A percentile compares a stretch with the other conserved stretches of the same genome.
Evolutionary conservation across 108 stramenopile species (phyloP).

Genomic region (Nannochloropsis gaditana): DNA sequence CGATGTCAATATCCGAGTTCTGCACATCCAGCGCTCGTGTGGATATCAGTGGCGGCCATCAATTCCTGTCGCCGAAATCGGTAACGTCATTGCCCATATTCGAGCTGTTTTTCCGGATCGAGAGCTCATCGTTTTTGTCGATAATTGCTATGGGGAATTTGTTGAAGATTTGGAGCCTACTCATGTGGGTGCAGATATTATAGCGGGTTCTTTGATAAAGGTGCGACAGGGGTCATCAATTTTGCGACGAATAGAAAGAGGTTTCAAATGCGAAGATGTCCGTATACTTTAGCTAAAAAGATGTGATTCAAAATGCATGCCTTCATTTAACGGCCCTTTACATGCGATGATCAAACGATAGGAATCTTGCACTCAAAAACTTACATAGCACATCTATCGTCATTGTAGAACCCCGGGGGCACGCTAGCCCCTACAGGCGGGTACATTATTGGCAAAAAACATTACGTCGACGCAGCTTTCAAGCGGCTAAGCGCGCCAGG

Average conservation of each 20-base stretch:
- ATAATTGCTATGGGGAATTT: slow-evolving; percentile 56
- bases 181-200: slow-evolving; percentile 48
- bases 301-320: too few species aligned
- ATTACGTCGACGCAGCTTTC: slow-evolving; percentile 40
- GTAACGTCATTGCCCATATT: slow-evolving; percentile 28
- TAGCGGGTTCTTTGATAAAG: slow-evolving; percentile 53
- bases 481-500: slow-evolving; percentile 43
- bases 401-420: slow-evolving; percentile 48
- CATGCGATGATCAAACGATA: too few species aligned
- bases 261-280: too few species aligned
- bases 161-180: slow-evolving; percentile 51
- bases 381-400: background rate
- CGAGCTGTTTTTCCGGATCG: slow-evolving; percentile 24
- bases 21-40: slow-evolving; percentile 50
- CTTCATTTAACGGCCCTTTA: too few species aligned
- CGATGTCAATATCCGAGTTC: background rate
- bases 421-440: slow-evolving; percentile 46
- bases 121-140: slow-evolving; percentile 44
- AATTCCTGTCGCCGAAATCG: slow-evolving; percentile 42
- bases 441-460: slow-evolving; percentile 41
- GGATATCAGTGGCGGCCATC: slow-evolving; percentile 53
- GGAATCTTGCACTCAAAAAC: too few species aligned
- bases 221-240: background rate
- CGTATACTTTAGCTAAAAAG: too few species aligned
- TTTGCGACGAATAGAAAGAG: too few species aligned